These are phyloP conservation scores for Elaeagnus macrophylla DNA, from an alignment of 306 rosid species.

Conservation along the genomic window DNA sequence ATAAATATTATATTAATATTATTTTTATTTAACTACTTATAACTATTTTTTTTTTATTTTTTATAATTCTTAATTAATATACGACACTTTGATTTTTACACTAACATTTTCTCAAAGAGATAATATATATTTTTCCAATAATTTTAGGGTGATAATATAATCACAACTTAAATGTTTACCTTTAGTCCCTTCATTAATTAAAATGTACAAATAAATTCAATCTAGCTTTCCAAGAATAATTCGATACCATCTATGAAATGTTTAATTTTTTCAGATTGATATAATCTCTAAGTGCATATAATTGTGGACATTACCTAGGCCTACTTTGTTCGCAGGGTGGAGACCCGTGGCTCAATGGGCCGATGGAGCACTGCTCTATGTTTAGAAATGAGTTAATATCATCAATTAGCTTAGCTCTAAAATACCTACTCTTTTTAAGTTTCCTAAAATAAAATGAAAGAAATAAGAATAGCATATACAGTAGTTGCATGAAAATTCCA, in stretches of 20 bases:
- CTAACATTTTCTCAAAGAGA: too few species aligned
- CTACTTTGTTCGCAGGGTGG: slow-evolving; percentile 34
- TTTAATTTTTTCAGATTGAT: not conserved
- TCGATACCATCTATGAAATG: not conserved
- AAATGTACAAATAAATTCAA: too few species aligned
- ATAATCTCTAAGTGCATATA: slow-evolving; percentile 15
- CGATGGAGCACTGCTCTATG: slow-evolving; percentile 75
- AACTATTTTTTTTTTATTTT: too few species aligned
- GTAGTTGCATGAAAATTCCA: slow-evolving; percentile 28
- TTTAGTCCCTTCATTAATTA: not conserved
- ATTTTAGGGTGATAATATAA: too few species aligned
- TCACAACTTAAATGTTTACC: too few species aligned
- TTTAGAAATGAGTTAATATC: slow-evolving; percentile 36
- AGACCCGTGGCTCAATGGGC: slow-evolving; percentile 91
- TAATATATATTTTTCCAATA: too few species aligned
- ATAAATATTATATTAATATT: too few species aligned
- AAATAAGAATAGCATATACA: slow-evolving; percentile 1
- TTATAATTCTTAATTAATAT: too few species aligned
- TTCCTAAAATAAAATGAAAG: slow-evolving; percentile 16
- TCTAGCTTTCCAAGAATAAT: not conserved
- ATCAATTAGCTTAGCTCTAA: slow-evolving; percentile 25
- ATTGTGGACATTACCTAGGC: slow-evolving; percentile 42
- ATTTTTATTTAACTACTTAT: too few species aligned
- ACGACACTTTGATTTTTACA: too few species aligned
- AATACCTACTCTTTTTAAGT: slow-evolving; percentile 11